Conservation (phyloP, 257 asterid genomes). For the Plantago major region DNA sequence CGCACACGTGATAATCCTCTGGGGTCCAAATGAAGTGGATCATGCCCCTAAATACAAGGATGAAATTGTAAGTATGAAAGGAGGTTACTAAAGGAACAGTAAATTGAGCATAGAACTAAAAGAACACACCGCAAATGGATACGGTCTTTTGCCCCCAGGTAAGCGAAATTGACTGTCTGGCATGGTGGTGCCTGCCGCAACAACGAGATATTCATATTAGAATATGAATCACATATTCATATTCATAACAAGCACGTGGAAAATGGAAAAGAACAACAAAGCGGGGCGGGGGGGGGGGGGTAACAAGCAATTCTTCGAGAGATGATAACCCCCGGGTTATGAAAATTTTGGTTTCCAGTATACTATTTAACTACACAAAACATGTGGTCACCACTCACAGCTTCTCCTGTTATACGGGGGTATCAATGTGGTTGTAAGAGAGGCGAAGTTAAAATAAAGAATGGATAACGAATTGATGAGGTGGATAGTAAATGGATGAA, state of each 20-base stretch:
- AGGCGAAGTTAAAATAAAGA: no score
- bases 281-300: no score
- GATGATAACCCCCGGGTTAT: no score
- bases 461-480: no score
- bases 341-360: not conserved
- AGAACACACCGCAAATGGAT: conserved; percentile 36
- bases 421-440: no score
- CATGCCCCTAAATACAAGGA: conserved; percentile 35
- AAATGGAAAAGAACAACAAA: not conserved
- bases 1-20: conserved; percentile 32
- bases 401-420: no score
- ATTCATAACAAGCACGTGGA: not conserved
- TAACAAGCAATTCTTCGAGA: no score
- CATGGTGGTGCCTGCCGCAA: conserved; percentile 29
- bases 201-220: not conserved
- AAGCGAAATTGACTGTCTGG: conserved; percentile 26
- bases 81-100: not conserved
- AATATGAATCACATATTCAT: conserved; percentile 17
- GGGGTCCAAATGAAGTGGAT: conserved; percentile 32
- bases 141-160: conserved; percentile 45
- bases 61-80: conserved; percentile 4
- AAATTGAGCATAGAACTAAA: conserved; percentile 1
- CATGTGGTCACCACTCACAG: no score
- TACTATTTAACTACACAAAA: not conserved
- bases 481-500: no score